These are phyloP conservation scores for Pyrus communis DNA, from an alignment of 306 rosid species.

Conservation along the genomic window DNA sequence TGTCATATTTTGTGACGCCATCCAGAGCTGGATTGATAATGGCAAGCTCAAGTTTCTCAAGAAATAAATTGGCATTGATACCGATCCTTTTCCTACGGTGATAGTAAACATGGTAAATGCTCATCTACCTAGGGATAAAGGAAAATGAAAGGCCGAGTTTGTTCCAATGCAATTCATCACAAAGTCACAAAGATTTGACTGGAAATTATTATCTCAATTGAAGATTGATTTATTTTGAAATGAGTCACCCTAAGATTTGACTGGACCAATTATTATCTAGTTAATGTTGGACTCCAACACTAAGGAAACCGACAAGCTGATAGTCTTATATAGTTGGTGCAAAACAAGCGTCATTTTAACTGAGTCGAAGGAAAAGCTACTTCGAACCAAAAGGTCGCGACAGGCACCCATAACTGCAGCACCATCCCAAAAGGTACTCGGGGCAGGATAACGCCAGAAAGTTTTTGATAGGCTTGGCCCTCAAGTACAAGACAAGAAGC, in stretches of 20 bases:
- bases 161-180: accelerated
- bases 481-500: accelerated
- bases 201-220: too few relatives aligned
- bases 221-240: too few relatives aligned
- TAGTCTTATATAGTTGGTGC: too few relatives aligned
- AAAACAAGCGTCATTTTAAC: accelerated
- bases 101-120: too few relatives aligned
- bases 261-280: accelerated
- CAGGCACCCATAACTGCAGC: accelerated
- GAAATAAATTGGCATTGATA: accelerated
- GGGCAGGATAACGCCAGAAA: accelerated
- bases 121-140: too few relatives aligned
- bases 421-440: too few relatives aligned
- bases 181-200: too few relatives aligned
- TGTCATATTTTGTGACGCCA: accelerated
- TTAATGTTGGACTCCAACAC: accelerated
- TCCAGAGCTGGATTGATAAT: too few relatives aligned
- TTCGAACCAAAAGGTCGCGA: accelerated
- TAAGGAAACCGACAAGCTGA: accelerated
- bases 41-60: too few relatives aligned
- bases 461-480: too few relatives aligned
- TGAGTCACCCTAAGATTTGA: too few relatives aligned
- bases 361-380: accelerated
- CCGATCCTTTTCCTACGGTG: accelerated
- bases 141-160: too few relatives aligned